Evolutionary conservation across 106 monocot species (phyloP).

Genomic region (Allium cepa): DNA sequence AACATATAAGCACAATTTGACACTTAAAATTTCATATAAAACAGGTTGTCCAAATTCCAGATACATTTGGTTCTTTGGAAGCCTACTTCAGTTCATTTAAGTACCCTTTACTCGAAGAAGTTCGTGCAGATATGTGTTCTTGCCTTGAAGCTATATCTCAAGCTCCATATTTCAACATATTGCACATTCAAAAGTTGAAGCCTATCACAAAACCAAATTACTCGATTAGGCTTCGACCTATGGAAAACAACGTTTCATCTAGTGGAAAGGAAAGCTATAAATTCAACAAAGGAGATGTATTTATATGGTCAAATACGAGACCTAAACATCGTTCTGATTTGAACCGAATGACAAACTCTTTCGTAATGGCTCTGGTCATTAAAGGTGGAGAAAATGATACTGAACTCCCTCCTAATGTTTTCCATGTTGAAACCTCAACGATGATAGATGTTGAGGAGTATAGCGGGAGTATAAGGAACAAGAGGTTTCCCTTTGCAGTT

Average conservation of each 20-base stretch:
- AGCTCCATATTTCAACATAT: conserved; percentile 7
- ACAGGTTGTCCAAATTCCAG: conserved; percentile 11
- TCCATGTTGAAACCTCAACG: neutral
- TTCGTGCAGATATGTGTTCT: conserved; percentile 8
- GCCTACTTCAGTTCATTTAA: conserved; percentile 7
- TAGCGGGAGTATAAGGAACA: neutral
- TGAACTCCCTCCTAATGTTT: conserved; percentile 3
- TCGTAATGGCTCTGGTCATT: conserved; percentile 4
- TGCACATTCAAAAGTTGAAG: neutral
- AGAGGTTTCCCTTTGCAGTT: conserved; percentile 1
- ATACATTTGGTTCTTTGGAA: conserved; percentile 12
- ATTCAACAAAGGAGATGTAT: conserved; percentile 9
- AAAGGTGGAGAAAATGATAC: conserved; percentile 6
- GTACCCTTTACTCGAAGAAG: conserved; percentile 15
- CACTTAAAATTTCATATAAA: too few relatives aligned
- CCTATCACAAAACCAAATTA: neutral
- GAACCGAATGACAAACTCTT: neutral
- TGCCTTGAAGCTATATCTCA: conserved; percentile 2
- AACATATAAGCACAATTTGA: too few relatives aligned
- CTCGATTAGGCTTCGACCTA: neutral
- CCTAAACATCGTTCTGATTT: conserved; percentile 9
- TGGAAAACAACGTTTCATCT: neutral
- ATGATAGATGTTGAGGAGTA: neutral
- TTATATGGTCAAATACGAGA: neutral
- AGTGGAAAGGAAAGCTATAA: neutral